Evolutionary conservation across 345 rosid genomes (phyloP).

Genomic region (Anacardium occidentale): DNA sequence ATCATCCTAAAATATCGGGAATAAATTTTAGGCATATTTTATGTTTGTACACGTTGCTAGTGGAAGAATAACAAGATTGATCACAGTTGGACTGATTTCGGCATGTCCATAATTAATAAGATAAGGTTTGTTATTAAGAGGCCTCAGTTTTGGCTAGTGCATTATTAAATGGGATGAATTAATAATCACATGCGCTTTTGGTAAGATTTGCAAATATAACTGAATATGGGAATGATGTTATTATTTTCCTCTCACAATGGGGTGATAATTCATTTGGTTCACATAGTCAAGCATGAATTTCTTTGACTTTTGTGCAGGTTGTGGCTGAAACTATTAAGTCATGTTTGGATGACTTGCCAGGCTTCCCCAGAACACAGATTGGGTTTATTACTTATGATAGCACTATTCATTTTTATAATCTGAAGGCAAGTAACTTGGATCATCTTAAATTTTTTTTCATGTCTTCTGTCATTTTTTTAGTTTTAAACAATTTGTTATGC

Average conservation of each 20-base stretch:
- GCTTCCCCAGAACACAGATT: slow-evolving; percentile 96
- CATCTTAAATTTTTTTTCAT: slow-evolving; percentile 1
- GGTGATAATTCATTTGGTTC: slow-evolving; percentile 3
- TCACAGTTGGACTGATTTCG: not conserved
- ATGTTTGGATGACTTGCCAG: slow-evolving; percentile 93
- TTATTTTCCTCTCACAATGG: not conserved
- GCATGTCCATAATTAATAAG: not conserved
- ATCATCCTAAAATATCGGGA: not conserved
- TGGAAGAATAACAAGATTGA: slow-evolving; percentile 12
- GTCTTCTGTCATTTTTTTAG: not conserved
- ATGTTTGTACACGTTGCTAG: not conserved
- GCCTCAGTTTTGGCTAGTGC: not conserved
- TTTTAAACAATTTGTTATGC: slow-evolving; percentile 6
- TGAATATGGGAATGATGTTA: not conserved
- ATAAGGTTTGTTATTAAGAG: not conserved
- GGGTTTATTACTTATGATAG: slow-evolving; percentile 98
- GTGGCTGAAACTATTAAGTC: slow-evolving; percentile 93
- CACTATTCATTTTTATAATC: slow-evolving; percentile 91
- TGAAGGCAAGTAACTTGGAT: slow-evolving; percentile 70
- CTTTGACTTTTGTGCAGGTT: slow-evolving; percentile 44
- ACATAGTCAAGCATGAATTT: not conserved
- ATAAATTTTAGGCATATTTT: not conserved
- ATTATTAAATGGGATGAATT: not conserved
- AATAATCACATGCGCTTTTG: not conserved
- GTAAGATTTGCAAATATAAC: slow-evolving; percentile 3